Evolutionary conservation across 495 filamentous ascomycete species (phyloP).

Genomic region (Pyrenula aspistea): DNA sequence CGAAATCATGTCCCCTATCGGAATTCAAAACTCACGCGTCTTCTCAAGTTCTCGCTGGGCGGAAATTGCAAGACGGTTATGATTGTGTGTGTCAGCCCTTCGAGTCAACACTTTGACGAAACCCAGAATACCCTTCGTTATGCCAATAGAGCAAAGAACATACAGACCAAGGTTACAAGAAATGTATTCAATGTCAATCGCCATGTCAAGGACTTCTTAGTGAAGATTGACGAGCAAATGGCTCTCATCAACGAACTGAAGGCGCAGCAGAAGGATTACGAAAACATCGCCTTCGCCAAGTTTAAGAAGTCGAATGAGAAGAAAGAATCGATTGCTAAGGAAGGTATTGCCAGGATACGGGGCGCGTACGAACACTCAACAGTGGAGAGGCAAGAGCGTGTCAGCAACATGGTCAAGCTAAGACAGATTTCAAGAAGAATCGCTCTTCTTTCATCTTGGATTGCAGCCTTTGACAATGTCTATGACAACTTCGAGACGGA

Average conservation of each 20-base stretch:
- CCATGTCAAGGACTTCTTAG: conserved; percentile 95
- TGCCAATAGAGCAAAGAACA: conserved; percentile 97
- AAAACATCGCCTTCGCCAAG: conserved; percentile 74
- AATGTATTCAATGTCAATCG: conserved; percentile 99
- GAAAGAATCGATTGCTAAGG: conserved; percentile 62
- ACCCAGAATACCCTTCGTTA: conserved; percentile 98
- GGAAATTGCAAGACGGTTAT: conserved; percentile 99
- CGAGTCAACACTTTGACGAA: conserved; percentile 94
- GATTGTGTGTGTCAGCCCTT: conserved; percentile 98
- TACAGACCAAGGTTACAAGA: conserved; percentile 96
- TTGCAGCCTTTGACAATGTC: conserved; percentile 79
- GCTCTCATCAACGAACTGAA: conserved; percentile 87
- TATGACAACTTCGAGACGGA: conserved; percentile 59
- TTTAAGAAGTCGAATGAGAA: conserved; percentile 82
- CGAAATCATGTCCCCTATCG: conserved; percentile 92
- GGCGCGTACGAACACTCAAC: conserved; percentile 73
- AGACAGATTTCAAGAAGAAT: conserved; percentile 78
- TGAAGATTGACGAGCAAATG: conserved; percentile 97
- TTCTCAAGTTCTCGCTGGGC: conserved; percentile 93
- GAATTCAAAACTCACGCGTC: conserved; percentile 91
- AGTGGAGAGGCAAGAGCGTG: conserved; percentile 67
- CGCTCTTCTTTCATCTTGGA: conserved; percentile 74
- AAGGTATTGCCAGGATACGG: conserved; percentile 71
- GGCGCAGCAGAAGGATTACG: conserved; percentile 82
- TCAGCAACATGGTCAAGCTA: conserved; percentile 68